Evolutionary conservation across 2,329 filamentous ascomycete species (phyloP).

Genomic region (Fusarium setosum): DNA sequence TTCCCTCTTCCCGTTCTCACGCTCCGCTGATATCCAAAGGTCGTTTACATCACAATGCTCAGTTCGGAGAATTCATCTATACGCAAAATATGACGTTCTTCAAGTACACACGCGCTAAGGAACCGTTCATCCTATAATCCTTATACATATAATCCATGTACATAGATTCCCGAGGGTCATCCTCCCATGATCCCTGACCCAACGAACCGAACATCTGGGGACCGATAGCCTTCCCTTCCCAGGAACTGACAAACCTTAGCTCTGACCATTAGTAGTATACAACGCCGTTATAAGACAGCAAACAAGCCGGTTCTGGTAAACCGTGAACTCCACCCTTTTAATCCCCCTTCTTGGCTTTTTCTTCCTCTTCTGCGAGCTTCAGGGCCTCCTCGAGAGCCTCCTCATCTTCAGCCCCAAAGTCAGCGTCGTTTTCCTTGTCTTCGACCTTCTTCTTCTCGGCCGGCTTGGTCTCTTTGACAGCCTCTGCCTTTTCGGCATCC

Average conservation of each 20-base stretch:
- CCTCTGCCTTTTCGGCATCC: slow-evolving; percentile 14
- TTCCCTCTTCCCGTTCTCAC: background rate
- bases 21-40: slow-evolving; percentile 17
- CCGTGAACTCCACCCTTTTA: background rate
- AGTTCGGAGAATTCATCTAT: background rate
- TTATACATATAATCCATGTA: slow-evolving; percentile 13
- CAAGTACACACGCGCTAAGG: background rate
- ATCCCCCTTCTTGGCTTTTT: slow-evolving; percentile 29
- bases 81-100: background rate
- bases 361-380: slow-evolving; percentile 45
- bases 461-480: slow-evolving; percentile 34
- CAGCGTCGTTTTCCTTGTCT: slow-evolving; percentile 45
- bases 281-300: slow-evolving; percentile 29
- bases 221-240: slow-evolving; percentile 14
- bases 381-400: slow-evolving; percentile 52
- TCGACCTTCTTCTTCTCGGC: slow-evolving; percentile 23
- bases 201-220: slow-evolving; percentile 6
- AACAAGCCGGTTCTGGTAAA: slow-evolving; percentile 20
- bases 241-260: slow-evolving; percentile 7
- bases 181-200: slow-evolving; percentile 20
- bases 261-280: slow-evolving; percentile 13
- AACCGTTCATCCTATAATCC: slow-evolving; percentile 8
- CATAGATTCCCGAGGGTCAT: slow-evolving; percentile 28
- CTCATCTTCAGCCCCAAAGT: slow-evolving; percentile 47
- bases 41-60: slow-evolving; percentile 5